These are phyloP conservation scores for Cladosporium sp. DNA, from an alignment of 2,329 filamentous ascomycete genomes.

Conservation along the genomic window DNA sequence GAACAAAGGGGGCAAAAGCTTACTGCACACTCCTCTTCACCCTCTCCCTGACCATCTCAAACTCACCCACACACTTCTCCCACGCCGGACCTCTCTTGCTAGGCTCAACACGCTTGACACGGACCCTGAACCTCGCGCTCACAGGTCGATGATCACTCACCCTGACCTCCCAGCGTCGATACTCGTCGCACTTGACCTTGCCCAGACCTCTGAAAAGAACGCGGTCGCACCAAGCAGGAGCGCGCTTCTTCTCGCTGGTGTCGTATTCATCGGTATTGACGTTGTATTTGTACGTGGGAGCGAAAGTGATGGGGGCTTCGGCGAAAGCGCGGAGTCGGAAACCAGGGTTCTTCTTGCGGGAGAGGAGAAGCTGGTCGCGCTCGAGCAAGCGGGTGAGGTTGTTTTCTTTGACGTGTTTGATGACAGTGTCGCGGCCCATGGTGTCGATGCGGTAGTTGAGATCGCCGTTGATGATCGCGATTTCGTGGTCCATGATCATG, in stretches of 20 bases:
- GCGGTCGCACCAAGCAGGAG: constrained; percentile 94
- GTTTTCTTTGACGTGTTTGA: constrained; percentile 74
- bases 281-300: constrained; percentile 98
- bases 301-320: constrained; percentile 87
- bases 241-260: constrained; percentile 79
- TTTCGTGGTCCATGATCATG: constrained; percentile 94
- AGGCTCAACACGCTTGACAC: constrained; percentile 75
- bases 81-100: constrained; percentile 51
- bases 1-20: constrained; percentile 37
- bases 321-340: constrained; percentile 86
- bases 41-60: constrained; percentile 66
- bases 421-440: constrained; percentile 89
- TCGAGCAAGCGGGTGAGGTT: constrained; percentile 85
- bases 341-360: constrained; percentile 79
- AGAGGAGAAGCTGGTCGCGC: constrained; percentile 86
- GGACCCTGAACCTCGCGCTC: constrained; percentile 75
- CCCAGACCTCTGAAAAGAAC: constrained; percentile 80
- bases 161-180: constrained; percentile 80
- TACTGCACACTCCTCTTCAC: constrained; percentile 74
- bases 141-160: constrained; percentile 93
- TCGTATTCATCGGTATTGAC: constrained; percentile 93
- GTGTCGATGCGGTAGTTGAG: constrained; percentile 98
- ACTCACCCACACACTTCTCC: constrained; percentile 49
- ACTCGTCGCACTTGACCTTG: constrained; percentile 81
- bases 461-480: constrained; percentile 95